Evolutionary conservation across 495 filamentous ascomycete species (phyloP).

Genomic region (Tuber calosporum): DNA sequence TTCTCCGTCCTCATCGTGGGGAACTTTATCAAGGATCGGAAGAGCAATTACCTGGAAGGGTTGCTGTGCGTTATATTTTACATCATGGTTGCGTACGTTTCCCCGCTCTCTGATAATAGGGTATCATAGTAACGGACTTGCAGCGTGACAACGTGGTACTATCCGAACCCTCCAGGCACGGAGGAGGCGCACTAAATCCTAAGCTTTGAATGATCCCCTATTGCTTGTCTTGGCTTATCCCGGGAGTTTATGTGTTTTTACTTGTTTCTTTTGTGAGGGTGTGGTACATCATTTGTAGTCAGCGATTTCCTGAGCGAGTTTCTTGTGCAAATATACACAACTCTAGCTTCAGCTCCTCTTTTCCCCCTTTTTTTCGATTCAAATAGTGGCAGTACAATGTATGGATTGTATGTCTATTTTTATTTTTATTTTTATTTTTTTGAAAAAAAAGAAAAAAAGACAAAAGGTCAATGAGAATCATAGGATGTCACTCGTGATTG

Average conservation of each 20-base stretch:
- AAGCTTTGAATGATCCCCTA: background rate
- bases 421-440: too few species aligned
- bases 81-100: constrained; percentile 51
- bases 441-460: too few species aligned
- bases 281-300: background rate
- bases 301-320: background rate
- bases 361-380: background rate
- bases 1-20: constrained; percentile 79
- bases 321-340: background rate
- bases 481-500: background rate
- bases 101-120: background rate
- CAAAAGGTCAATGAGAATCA: background rate
- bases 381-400: background rate
- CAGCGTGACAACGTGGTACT: constrained; percentile 54
- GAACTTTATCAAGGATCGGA: constrained; percentile 71
- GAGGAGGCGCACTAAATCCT: background rate
- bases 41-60: constrained; percentile 75
- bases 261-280: background rate
- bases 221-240: background rate
- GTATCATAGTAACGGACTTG: background rate
- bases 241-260: background rate
- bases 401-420: background rate
- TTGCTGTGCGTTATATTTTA: constrained; percentile 66
- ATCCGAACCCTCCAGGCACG: constrained; percentile 42
- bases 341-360: background rate